phyloP scores from a whole-genome alignment of 768 basidiomycete genomes.

The Suillus ampliporus region DNA sequence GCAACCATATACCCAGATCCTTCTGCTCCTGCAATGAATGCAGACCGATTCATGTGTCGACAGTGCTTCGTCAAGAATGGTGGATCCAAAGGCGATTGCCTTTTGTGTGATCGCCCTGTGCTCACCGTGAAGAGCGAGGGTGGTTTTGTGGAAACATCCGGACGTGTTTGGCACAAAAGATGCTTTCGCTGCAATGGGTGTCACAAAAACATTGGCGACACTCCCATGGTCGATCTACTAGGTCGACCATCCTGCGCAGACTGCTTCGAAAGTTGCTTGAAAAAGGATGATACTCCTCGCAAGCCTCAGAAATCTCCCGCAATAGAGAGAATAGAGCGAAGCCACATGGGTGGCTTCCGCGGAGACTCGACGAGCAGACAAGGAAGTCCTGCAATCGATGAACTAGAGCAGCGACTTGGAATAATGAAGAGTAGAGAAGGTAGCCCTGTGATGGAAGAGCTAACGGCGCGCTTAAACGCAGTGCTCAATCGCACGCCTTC shows the following conservation, averaged over 20 bases:
- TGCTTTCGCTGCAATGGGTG: constrained; percentile 83
- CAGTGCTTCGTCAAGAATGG: constrained; percentile 74
- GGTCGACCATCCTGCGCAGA: constrained; percentile 80
- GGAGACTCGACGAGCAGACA: constrained; percentile 51
- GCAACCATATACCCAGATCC: constrained; percentile 88
- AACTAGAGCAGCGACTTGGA: constrained; percentile 65
- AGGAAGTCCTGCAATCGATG: constrained; percentile 65
- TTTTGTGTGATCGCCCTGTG: constrained; percentile 70
- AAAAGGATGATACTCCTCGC: constrained; percentile 49
- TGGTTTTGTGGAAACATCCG: constrained; percentile 72
- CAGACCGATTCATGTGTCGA: constrained; percentile 72
- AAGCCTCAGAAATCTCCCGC: constrained; percentile 44
- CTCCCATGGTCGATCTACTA: constrained; percentile 83
- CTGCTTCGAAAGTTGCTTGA: constrained; percentile 81
- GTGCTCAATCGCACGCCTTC: constrained; percentile 42
- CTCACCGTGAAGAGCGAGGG: constrained; percentile 79
- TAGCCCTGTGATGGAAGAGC: constrained; percentile 60
- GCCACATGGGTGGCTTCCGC: constrained; percentile 53
- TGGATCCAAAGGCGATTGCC: constrained; percentile 79
- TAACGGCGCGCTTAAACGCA: constrained; percentile 49
- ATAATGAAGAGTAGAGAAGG: constrained; percentile 58
- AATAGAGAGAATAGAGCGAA: constrained; percentile 33
- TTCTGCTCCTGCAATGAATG: constrained; percentile 15
- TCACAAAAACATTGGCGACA: constrained; percentile 70
- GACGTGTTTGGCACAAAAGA: constrained; percentile 78